Evolutionary conservation across 2,329 filamentous ascomycete genomes (phyloP), one percentile per base, ranked within the genome.

Genomic region (Arachnomyces sp.): DNA sequence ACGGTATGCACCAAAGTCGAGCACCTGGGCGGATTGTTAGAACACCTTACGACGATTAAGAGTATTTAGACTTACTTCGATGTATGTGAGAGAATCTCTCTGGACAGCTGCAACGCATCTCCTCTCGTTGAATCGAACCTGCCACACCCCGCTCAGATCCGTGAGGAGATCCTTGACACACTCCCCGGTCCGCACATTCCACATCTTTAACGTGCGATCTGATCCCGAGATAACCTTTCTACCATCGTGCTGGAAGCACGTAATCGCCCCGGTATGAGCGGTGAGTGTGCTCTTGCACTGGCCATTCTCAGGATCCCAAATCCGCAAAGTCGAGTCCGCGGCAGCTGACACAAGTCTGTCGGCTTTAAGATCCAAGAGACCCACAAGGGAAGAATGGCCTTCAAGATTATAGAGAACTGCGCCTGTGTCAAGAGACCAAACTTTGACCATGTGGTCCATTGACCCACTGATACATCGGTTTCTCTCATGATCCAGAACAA

Each of bases 381-480:
- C 92, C 13, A 98, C 92, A 11, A 98, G 79, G 8, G 93, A 84
- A 13, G 81, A 84, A 58, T 98, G 92, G 0, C 92, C 92, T 61
- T 96, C 90, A 0, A 98, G 76, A 1, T 87, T 95, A 63, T 90
- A 84, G 8, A 96, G 69, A 50, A 88, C 85, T 0, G 81, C 70
- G 1, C 92, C 92, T 2, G 84, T 92, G 20, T 87, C 81, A 11
- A 98, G 73, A 44, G 90, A 92, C 92, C 92, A 98, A 9, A 98
- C 90, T 65, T 95, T 96, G 58, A 98, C 92, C 48, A 89, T 75
- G 47, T 92, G 94, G 61, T 98, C 92, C 92, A 98, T 98, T 5
- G 89, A 94, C 9, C 92, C 92, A 47, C 89, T 95, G 48, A 98
- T 96, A 64, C 92, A 98, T 31, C 90, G 83, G 56, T 93, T 94